Percentiles rank a stretch among this genome's conserved stretches.
phyloP scores from a whole-genome alignment of 2,329 filamentous ascomycete genomes.

The Alternaria sp. region DNA sequence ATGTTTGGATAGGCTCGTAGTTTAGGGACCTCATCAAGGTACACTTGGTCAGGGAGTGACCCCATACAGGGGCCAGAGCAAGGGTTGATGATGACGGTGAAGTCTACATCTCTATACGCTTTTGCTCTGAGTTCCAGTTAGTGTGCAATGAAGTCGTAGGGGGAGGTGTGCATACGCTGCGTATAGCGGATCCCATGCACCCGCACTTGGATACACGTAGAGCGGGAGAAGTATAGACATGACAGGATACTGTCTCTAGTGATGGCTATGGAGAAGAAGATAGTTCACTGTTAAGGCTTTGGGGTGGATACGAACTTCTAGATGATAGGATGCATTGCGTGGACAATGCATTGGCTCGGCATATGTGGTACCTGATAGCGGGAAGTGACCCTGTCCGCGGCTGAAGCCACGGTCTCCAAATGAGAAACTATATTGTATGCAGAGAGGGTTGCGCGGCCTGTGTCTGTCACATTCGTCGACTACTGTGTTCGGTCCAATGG shows the following conservation, averaged over 20 bases:
- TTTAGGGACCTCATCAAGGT: conserved; percentile 53
- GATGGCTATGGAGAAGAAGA: not conserved
- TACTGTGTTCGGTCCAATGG: conserved; percentile 9
- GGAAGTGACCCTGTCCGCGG: conserved; percentile 7
- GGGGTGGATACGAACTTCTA: not conserved
- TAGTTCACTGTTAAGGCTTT: not conserved
- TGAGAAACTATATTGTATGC: conserved; percentile 8
- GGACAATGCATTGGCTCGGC: not conserved
- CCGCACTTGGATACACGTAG: conserved; percentile 60
- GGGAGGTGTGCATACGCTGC: conserved; percentile 49
- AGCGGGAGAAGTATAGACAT: conserved; percentile 60
- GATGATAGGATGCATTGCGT: not conserved
- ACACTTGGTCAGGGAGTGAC: conserved; percentile 38
- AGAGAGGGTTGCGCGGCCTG: conserved; percentile 1
- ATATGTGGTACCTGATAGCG: conserved; percentile 17
- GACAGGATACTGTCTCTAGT: too few relatives aligned
- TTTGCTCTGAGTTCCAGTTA: conserved; percentile 28
- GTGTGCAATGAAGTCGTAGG: too few relatives aligned
- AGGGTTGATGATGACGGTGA: conserved; percentile 63
- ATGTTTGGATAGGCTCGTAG: conserved; percentile 58
- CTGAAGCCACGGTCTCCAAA: conserved; percentile 8
- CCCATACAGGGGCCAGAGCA: conserved; percentile 50
- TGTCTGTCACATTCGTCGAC: not conserved
- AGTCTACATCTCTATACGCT: conserved; percentile 54
- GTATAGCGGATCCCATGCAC: conserved; percentile 60